Percentiles rank a stretch among this genome's conserved stretches.
These are phyloP conservation scores for Sporothrix variecibatus DNA, from an alignment of 2,329 filamentous ascomycete species.

Conservation along the genomic window DNA sequence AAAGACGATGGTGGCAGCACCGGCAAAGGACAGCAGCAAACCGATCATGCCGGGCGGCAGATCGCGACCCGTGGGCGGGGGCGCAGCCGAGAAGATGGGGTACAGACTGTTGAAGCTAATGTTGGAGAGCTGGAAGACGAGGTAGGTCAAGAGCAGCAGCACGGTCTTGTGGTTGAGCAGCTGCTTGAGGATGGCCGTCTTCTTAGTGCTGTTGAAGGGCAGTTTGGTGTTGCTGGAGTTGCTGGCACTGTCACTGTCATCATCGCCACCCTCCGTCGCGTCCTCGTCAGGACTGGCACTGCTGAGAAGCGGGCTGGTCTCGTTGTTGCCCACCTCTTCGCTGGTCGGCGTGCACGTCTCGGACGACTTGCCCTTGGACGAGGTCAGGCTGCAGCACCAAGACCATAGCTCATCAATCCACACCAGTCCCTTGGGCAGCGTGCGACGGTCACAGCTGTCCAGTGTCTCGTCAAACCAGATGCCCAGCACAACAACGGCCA, in stretches of 20 bases:
- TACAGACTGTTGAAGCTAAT: slow-evolving; percentile 95
- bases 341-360: not conserved
- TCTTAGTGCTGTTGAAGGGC: slow-evolving; percentile 28
- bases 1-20: slow-evolving; percentile 82
- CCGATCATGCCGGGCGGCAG: slow-evolving; percentile 81
- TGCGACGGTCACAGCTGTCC: slow-evolving; percentile 46
- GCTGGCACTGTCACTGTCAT: slow-evolving; percentile 47
- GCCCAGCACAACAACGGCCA: slow-evolving; percentile 73
- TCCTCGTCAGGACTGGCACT: not conserved
- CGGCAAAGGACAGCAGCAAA: slow-evolving; percentile 79
- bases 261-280: not conserved
- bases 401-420: slow-evolving; percentile 39
- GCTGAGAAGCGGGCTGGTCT: slow-evolving; percentile 18
- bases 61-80: slow-evolving; percentile 72
- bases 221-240: not conserved
- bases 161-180: slow-evolving; percentile 80
- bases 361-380: not conserved
- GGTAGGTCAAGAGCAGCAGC: slow-evolving; percentile 78
- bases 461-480: slow-evolving; percentile 86
- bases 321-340: not conserved
- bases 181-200: slow-evolving; percentile 50
- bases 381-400: slow-evolving; percentile 31
- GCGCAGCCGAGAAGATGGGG: slow-evolving; percentile 82
- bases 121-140: slow-evolving; percentile 92
- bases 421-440: slow-evolving; percentile 31